Percentiles rank a stretch among this genome's conserved stretches.
Conservation (phyloP, 805 yeast genomes). For the Monosporozyma siamensis region DNA sequence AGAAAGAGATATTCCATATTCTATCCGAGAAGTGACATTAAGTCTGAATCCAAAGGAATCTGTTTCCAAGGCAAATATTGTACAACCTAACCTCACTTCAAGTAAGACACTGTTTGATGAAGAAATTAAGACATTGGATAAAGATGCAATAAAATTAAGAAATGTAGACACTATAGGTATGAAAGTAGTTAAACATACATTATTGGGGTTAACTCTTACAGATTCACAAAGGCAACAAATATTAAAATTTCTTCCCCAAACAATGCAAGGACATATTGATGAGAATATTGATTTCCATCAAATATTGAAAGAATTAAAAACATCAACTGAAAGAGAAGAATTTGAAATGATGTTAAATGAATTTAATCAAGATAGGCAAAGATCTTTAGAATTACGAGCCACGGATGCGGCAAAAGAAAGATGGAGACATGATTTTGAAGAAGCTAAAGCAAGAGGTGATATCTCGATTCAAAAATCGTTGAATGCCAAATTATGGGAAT, state of each 20-base stretch:
- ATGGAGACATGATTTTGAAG: conserved; percentile 80
- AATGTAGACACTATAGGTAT: conserved; percentile 73
- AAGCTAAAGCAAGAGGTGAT: conserved; percentile 49
- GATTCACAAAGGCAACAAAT: conserved; percentile 24
- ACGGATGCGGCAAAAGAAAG: conserved; percentile 77
- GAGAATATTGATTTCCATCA: conserved; percentile 23
- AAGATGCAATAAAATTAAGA: conserved; percentile 43
- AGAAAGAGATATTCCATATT: conserved; percentile 20
- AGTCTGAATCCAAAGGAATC: background rate
- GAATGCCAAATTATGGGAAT: conserved; percentile 69
- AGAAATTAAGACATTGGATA: conserved; percentile 37
- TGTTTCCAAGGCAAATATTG: too few species aligned
- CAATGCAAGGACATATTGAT: conserved; percentile 20
- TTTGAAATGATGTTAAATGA: conserved; percentile 63
- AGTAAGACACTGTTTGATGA: background rate
- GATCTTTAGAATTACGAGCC: conserved; percentile 61
- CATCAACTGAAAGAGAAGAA: conserved; percentile 41
- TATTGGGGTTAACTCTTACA: conserved; percentile 40
- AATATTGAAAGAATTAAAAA: conserved; percentile 16
- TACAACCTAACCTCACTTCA: background rate
- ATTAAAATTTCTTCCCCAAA: conserved; percentile 27
- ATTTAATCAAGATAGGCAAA: conserved; percentile 69
- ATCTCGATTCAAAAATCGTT: conserved; percentile 47
- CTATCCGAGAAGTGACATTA: conserved; percentile 8
- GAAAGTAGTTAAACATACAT: conserved; percentile 66